These are phyloP conservation scores for Ceratobasidium sp. DNA, from an alignment of 1,284 basidiomycete genomes.

Conservation along the genomic window DNA sequence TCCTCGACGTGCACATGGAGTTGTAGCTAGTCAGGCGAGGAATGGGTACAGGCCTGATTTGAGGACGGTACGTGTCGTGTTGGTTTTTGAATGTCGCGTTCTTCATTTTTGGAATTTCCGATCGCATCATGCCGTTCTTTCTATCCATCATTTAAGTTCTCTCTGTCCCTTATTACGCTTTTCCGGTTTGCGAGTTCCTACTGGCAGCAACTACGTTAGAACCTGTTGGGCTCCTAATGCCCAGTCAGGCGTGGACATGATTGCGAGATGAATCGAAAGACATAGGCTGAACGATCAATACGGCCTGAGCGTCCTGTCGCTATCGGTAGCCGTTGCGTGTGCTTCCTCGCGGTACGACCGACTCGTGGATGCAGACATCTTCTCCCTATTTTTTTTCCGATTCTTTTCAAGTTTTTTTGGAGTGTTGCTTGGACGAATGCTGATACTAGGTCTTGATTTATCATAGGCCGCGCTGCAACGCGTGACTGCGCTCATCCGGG, in stretches of 20 bases:
- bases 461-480: constrained; percentile 83
- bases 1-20: constrained; percentile 79
- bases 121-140: neutral
- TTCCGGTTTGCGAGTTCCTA: neutral
- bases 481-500: constrained; percentile 78
- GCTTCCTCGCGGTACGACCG: constrained; percentile 70
- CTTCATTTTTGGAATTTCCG: constrained; percentile 44
- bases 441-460: constrained; percentile 55
- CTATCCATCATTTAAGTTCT: too few species aligned
- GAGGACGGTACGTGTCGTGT: constrained; percentile 73
- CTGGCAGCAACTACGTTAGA: constrained; percentile 77
- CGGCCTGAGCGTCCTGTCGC: constrained; percentile 73
- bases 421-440: constrained; percentile 46
- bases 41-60: constrained; percentile 88
- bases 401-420: constrained; percentile 50
- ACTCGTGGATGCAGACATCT: constrained; percentile 79
- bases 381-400: constrained; percentile 29
- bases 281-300: constrained; percentile 71
- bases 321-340: constrained; percentile 76
- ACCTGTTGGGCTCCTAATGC: constrained; percentile 59
- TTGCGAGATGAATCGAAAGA: constrained; percentile 73
- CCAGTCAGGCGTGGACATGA: constrained; percentile 88
- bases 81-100: neutral
- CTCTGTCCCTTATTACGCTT: too few species aligned
- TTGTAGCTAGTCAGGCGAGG: constrained; percentile 75